Percentiles rank a stretch among this genome's conserved stretches.
Evolutionary conservation across 116 monocot genomes (phyloP).

Genomic region (Papilionanthe hybrid): DNA sequence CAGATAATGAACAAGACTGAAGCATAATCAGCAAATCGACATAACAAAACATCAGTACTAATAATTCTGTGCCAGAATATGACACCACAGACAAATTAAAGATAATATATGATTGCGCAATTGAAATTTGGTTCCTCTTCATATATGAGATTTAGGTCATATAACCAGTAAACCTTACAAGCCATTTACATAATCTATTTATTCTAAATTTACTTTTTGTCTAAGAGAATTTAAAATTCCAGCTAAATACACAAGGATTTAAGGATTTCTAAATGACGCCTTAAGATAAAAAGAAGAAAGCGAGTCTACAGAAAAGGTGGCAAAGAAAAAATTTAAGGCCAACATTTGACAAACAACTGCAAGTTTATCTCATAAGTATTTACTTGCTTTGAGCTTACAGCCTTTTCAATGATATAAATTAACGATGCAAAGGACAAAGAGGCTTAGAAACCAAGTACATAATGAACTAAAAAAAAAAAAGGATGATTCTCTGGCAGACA

Average conservation of each 20-base stretch:
- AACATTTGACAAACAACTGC: background rate
- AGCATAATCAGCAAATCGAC: background rate
- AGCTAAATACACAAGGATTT: background rate
- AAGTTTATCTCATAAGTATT: background rate
- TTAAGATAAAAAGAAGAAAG: background rate
- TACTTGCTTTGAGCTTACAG: too few relatives aligned
- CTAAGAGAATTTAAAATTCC: too few relatives aligned
- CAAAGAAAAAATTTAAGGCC: background rate
- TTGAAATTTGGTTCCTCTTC: background rate
- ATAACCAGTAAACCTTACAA: background rate
- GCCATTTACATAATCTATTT: background rate
- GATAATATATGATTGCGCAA: too few relatives aligned
- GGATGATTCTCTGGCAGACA: too few relatives aligned
- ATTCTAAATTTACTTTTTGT: background rate
- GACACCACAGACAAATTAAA: too few relatives aligned
- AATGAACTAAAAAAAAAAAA: too few relatives aligned
- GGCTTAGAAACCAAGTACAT: too few relatives aligned
- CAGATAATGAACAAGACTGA: conserved; percentile 47
- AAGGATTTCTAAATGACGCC: background rate
- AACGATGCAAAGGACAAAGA: too few relatives aligned
- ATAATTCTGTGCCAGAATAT: background rate
- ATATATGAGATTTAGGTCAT: background rate
- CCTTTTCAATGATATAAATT: too few relatives aligned
- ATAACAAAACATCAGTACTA: background rate
- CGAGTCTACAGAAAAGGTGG: background rate